Base-by-base conservation (phyloP, 2,329 filamentous ascomycete genomes). In the Aspergillus sp. region DNA sequence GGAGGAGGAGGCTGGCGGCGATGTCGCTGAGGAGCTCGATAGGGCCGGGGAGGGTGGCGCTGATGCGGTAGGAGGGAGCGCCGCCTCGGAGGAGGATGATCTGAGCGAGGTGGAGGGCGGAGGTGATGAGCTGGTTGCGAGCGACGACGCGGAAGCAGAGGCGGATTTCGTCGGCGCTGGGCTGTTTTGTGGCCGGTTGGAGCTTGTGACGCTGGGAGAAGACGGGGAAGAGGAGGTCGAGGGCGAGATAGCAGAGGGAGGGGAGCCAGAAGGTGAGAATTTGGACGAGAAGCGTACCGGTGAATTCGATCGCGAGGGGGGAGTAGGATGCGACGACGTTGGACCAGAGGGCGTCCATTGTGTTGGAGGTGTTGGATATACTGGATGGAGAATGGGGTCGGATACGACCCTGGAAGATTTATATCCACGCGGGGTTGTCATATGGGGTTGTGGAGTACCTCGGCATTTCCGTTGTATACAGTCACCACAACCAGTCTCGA, bases 191-290 rank as follows among this genome's bases (percentile, higher is more conserved):
- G 0, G 75, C 71, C 0, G 79, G 78, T 55, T 83, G 81, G 52
- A 82, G 76, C 61, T 82, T 83, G 69, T 83, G 80, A 4, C 69
- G 70, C 7, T 68, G 67, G 0, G 79, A 77, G 57, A 81, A 82
- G 8, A 60, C 43, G 0, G 81, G 80, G n/a, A 73, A 67, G 10
- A 77, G 10, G 9, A 53, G 38, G 56, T 79, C 76, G 13, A 82
- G 70, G 0, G 61, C 63, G 20, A 77, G 65, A 57, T 77, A 81
- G 46, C 73, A 24, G 1, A 65, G 48, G 2, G 60, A 65, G 14
- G 64, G 64, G 6, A 66, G 24, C 63, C 65, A 61, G 55, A 69
- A 68, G 6, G 56, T 38, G 3, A 64, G 2, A 10, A 62, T 3
- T 33, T 68, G 65, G 7, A 61, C 26, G 1, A 64, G 20, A 3